Conservation (phyloP, 192 early-diverging fungal species). For the Mortierella hygrophila region DNA sequence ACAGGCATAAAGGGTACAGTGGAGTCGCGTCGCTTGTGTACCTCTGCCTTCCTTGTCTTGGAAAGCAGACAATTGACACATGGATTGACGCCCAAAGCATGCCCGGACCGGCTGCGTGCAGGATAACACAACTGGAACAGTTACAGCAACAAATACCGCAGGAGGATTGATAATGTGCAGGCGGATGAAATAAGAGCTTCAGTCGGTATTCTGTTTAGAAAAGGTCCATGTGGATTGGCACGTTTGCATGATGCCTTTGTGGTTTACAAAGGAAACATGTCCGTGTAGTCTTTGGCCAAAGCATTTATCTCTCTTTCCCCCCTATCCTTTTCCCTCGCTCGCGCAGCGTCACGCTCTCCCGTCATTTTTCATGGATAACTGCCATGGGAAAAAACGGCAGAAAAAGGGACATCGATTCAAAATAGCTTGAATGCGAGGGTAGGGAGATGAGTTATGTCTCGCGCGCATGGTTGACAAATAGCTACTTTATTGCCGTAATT, state of each 20-base stretch:
- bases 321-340: background rate
- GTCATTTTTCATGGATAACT: background rate
- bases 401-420: too few relatives aligned
- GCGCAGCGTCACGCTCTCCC: background rate
- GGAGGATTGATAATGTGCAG: conserved; percentile 7
- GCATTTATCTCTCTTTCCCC: background rate
- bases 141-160: background rate
- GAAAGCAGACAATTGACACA: background rate
- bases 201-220: background rate
- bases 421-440: background rate
- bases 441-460: background rate
- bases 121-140: background rate
- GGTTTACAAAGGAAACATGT: background rate
- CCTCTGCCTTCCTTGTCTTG: background rate
- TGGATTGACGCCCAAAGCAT: conserved; percentile 4
- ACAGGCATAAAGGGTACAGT: background rate
- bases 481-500: background rate
- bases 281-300: background rate
- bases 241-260: background rate
- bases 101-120: background rate
- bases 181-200: background rate
- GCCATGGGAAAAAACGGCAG: conserved; percentile 6
- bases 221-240: conserved; percentile 2
- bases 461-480: background rate
- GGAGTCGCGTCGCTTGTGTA: background rate